These are phyloP conservation scores for Fraxinus angustifolia DNA, from an alignment of 305 asterid species.

Conservation along the genomic window DNA sequence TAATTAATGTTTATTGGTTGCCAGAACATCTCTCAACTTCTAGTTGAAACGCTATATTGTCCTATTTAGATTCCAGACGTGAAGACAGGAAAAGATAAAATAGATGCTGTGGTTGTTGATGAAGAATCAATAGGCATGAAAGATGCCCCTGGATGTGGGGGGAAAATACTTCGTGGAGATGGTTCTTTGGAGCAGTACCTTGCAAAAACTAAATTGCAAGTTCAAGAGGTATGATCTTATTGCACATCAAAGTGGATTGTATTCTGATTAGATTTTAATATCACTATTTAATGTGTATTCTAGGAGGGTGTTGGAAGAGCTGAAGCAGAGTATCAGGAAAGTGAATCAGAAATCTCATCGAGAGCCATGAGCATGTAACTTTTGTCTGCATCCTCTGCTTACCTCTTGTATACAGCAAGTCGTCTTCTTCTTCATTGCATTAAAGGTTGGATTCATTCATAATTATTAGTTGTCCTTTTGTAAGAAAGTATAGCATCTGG, in stretches of 20 bases:
- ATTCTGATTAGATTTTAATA: slow-evolving; percentile 16
- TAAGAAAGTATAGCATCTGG: slow-evolving; percentile 2
- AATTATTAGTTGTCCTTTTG: slow-evolving; percentile 24
- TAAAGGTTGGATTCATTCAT: slow-evolving; percentile 14
- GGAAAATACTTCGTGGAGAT: slow-evolving; percentile 69
- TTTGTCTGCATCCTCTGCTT: not conserved
- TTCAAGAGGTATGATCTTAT: slow-evolving; percentile 36
- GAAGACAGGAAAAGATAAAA: slow-evolving; percentile 54
- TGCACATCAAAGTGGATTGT: not conserved
- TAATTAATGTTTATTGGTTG: not conserved
- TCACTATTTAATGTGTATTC: slow-evolving; percentile 11
- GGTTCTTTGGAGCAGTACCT: slow-evolving; percentile 69
- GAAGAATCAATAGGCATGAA: slow-evolving; percentile 69
- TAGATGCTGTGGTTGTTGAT: slow-evolving; percentile 79
- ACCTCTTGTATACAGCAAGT: slow-evolving; percentile 24
- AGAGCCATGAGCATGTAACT: slow-evolving; percentile 75
- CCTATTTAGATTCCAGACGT: slow-evolving; percentile 70
- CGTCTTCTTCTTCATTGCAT: slow-evolving; percentile 14
- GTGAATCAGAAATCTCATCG: slow-evolving; percentile 60
- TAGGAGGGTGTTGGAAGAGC: slow-evolving; percentile 37
- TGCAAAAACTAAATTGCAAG: slow-evolving; percentile 36
- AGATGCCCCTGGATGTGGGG: slow-evolving; percentile 63
- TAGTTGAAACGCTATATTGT: slow-evolving; percentile 1
- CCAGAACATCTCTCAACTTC: not conserved
- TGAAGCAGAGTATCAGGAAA: slow-evolving; percentile 43